phyloP scores from a whole-genome alignment of 345 rosid genomes.

The Gossypium raimondii region DNA sequence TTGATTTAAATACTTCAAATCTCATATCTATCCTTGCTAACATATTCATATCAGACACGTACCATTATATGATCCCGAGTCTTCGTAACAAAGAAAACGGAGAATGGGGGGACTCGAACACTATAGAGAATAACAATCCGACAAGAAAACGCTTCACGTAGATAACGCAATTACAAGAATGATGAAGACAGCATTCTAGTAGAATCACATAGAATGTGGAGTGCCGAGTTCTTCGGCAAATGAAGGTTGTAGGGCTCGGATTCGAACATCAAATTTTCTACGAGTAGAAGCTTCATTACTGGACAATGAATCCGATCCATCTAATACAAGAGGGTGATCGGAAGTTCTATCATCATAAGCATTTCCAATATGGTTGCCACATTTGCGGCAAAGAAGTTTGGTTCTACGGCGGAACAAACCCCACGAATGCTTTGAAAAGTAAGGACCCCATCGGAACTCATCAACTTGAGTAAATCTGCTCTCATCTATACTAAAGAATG shows the following conservation, averaged over 20 bases:
- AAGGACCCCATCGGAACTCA: conserved; percentile 75
- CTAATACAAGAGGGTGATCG: conserved; percentile 38
- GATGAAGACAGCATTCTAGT: background rate
- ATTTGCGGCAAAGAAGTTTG: conserved; percentile 87
- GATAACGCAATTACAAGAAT: background rate
- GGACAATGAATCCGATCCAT: conserved; percentile 41
- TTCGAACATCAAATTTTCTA: conserved; percentile 63
- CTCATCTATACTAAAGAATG: conserved; percentile 74
- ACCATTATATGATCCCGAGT: background rate
- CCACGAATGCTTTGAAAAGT: conserved; percentile 56
- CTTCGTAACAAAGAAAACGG: background rate
- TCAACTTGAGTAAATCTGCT: conserved; percentile 80
- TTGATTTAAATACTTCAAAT: no score
- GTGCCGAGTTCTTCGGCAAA: conserved; percentile 35
- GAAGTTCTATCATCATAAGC: conserved; percentile 52
- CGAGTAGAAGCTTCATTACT: conserved; percentile 30
- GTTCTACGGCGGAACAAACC: conserved; percentile 66
- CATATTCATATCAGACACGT: background rate
- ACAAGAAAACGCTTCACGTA: background rate
- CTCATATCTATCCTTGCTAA: no score
- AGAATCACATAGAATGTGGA: conserved; percentile 32
- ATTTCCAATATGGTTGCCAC: conserved; percentile 70
- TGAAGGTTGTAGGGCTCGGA: conserved; percentile 83
- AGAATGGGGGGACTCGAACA: background rate
- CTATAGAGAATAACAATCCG: conserved; percentile 16